Evolutionary conservation across 1,284 basidiomycete species (phyloP).

Genomic region (Ustilago loliicola): DNA sequence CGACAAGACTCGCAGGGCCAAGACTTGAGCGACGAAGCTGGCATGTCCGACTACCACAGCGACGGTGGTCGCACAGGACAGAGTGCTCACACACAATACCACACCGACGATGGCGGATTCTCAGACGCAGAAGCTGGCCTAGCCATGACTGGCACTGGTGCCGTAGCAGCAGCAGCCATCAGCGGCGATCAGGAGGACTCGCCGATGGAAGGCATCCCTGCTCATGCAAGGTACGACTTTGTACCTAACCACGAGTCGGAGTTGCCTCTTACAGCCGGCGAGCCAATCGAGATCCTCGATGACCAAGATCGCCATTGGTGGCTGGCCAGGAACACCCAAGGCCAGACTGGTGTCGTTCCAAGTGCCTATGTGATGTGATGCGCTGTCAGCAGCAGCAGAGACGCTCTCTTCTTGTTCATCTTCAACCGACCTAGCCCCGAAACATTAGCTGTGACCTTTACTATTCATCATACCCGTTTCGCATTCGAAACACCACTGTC

Average conservation of each 20-base stretch:
- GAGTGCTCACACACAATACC: constrained; percentile 51
- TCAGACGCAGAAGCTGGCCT: constrained; percentile 37
- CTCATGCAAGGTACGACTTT: constrained; percentile 64
- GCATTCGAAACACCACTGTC: constrained; percentile 23
- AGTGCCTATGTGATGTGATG: constrained; percentile 62
- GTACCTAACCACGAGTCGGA: constrained; percentile 64
- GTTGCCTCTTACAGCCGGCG: constrained; percentile 56
- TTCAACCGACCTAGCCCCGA: no score
- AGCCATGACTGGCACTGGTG: constrained; percentile 19
- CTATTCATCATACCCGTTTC: constrained; percentile 30
- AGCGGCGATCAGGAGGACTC: constrained; percentile 44
- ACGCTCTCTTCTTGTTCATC: background rate
- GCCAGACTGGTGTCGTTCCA: constrained; percentile 62
- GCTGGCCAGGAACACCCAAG: constrained; percentile 56
- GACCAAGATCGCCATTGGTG: constrained; percentile 66
- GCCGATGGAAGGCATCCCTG: constrained; percentile 58
- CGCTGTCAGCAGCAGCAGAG: background rate
- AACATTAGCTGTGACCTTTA: no score
- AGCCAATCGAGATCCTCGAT: constrained; percentile 62
- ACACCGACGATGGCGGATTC: constrained; percentile 68
- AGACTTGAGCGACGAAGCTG: constrained; percentile 56
- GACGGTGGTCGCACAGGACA: constrained; percentile 51
- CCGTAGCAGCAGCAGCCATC: constrained; percentile 75
- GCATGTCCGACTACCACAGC: constrained; percentile 71
- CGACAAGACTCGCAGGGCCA: constrained; percentile 72